Base-by-base conservation (phyloP, 2,329 filamentous ascomycete species). In the Septoria petroselini region DNA sequence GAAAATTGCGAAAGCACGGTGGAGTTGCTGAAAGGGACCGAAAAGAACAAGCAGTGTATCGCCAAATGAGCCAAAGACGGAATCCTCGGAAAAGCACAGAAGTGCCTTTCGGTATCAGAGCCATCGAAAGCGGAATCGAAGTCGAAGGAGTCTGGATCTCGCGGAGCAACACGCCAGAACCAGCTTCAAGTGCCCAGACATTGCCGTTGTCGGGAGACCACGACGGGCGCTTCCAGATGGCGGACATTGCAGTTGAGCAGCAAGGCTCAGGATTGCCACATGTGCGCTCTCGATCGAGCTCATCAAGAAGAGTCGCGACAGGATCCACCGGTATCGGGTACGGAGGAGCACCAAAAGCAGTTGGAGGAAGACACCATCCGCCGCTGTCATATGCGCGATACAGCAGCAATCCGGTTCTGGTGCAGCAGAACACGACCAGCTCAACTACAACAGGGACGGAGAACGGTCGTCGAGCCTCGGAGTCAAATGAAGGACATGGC, bases 101-200 rank as follows among this genome's bases (percentile, higher is more conserved):
- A 40, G 81, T 94, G 29, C 90, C 89, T 0, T 96, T 96, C 62
- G 91, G 91, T 15, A 81, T 93, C 45, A 83, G 86, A 59, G 91
- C 91, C 5, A 81, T 96, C 39, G 85, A 95, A 66, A 86, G 81
- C 59, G 90, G 90, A 4, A 76, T 94, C 35, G 81, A 91, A 65
- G 81, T 95, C 6, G 88, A 95, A 57, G 91, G 89, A 3, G 90
- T 96, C 42, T 77, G 73, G 72, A 73, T 75, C 30, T 76, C 74
- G 67, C 49, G 65, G 21, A 54, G 61, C 40, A 76, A 75, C 59
- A 75, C 73, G 7, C 67, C 65, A 19, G 60, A 63, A 41, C 49
- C 41, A 19, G 19, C 54, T 14, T 47, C 53, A 39, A 68, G 64
- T 38, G 54, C 57, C 12, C 50, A 55, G n/a, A 57, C 44, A n/a